These are phyloP conservation scores for Fusarium nelsonii DNA, from an alignment of 2,329 filamentous ascomycete genomes.

Conservation along the genomic window DNA sequence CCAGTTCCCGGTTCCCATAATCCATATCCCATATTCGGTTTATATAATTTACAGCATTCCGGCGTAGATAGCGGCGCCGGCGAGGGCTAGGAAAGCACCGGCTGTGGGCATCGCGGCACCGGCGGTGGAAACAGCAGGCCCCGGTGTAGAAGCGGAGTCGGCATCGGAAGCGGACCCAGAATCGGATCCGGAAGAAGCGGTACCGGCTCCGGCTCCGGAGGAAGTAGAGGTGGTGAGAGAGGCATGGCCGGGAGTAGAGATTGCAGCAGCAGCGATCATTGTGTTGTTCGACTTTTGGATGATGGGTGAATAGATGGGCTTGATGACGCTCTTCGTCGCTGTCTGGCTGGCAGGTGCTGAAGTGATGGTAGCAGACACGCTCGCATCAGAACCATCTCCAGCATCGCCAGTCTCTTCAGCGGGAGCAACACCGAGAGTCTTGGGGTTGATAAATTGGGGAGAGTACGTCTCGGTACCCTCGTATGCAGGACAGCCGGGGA, in stretches of 20 bases:
- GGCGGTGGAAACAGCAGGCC: slow-evolving; percentile 37
- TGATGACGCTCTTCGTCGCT: neutral
- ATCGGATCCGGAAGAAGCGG: slow-evolving; percentile 26
- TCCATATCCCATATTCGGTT: neutral
- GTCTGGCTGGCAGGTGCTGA: slow-evolving; percentile 30
- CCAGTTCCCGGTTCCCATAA: neutral
- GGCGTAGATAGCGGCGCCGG: slow-evolving; percentile 48
- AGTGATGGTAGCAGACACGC: slow-evolving; percentile 34
- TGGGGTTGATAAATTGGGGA: slow-evolving; percentile 60
- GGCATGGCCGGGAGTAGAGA: slow-evolving; percentile 13
- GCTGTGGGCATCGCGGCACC: slow-evolving; percentile 46
- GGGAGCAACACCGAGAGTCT: slow-evolving; percentile 41
- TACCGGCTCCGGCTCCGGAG: slow-evolving; percentile 25
- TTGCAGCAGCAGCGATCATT: neutral
- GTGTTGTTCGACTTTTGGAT: slow-evolving; percentile 19
- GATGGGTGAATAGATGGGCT: neutral
- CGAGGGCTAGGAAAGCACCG: slow-evolving; percentile 47
- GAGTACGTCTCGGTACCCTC: slow-evolving; percentile 66
- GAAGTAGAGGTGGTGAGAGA: slow-evolving; percentile 26
- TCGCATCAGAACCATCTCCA: neutral
- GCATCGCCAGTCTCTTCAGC: slow-evolving; percentile 16
- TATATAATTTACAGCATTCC: slow-evolving; percentile 43
- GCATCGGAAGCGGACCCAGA: slow-evolving; percentile 28
- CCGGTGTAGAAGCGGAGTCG: slow-evolving; percentile 36
- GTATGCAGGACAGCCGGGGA: slow-evolving; percentile 71